phyloP scores from a whole-genome alignment of 441 rosid genomes.

The Syzygium malaccense region DNA sequence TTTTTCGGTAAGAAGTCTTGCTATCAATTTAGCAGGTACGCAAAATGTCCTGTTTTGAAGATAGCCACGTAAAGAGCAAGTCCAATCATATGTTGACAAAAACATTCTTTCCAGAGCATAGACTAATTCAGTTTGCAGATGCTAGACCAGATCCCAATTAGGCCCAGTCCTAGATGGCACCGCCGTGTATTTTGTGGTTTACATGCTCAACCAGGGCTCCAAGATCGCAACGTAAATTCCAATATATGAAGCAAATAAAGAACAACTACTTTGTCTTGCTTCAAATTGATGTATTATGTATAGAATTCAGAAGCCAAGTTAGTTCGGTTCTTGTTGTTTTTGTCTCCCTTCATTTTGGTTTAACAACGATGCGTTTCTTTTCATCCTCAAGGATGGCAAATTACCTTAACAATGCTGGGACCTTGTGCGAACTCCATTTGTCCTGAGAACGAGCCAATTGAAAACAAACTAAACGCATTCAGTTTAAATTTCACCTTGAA shows the following conservation, averaged over 20 bases:
- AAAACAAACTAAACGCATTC: not conserved
- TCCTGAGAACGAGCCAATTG: not conserved
- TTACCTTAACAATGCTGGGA: not conserved
- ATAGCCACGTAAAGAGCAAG: not conserved
- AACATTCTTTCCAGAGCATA: no score
- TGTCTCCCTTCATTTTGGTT: not conserved
- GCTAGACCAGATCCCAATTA: not conserved
- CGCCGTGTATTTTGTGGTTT: not conserved
- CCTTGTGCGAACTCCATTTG: not conserved
- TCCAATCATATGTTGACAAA: not conserved
- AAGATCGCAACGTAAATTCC: not conserved
- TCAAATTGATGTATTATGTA: not conserved
- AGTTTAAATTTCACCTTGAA: not conserved
- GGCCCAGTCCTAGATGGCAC: not conserved
- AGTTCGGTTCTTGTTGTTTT: not conserved
- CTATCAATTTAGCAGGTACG: not conserved
- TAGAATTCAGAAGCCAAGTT: not conserved
- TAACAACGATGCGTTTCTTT: not conserved
- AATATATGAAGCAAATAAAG: not conserved
- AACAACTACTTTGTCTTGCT: not conserved
- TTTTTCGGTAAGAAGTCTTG: not conserved
- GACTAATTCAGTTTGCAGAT: not conserved
- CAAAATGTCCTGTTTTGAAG: not conserved
- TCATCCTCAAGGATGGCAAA: not conserved
- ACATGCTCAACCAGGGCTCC: not conserved